These are phyloP conservation scores for Phyllosticta citribraziliensis DNA, from an alignment of 2,329 filamentous ascomycete genomes.

Conservation along the genomic window DNA sequence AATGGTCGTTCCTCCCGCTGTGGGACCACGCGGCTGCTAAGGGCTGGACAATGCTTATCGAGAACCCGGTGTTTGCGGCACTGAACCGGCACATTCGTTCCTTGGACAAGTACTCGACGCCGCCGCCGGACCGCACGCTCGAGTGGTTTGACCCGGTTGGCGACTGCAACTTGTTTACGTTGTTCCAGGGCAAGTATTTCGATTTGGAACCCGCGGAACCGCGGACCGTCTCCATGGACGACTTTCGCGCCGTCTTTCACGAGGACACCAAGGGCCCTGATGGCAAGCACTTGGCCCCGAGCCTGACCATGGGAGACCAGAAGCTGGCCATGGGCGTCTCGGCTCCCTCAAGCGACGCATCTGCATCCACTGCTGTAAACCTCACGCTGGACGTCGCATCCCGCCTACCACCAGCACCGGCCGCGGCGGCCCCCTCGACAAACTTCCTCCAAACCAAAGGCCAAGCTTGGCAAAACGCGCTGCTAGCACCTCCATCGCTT, in stretches of 20 bases:
- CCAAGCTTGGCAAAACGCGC: slow-evolving; percentile 32
- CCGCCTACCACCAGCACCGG: neutral
- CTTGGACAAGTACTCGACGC: slow-evolving; percentile 33
- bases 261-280: slow-evolving; percentile 14
- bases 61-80: slow-evolving; percentile 32
- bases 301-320: slow-evolving; percentile 23
- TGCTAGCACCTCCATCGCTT: slow-evolving; percentile 18
- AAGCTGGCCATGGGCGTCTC: neutral
- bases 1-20: slow-evolving; percentile 37
- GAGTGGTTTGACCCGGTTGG: slow-evolving; percentile 32
- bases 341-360: neutral
- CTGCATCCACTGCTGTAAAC: neutral
- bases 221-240: slow-evolving; percentile 25
- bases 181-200: slow-evolving; percentile 38
- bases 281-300: slow-evolving; percentile 14
- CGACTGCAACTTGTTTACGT: slow-evolving; percentile 34
- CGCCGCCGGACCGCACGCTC: slow-evolving; percentile 28
- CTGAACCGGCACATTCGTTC: slow-evolving; percentile 35
- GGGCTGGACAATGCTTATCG: slow-evolving; percentile 27
- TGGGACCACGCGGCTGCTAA: slow-evolving; percentile 30
- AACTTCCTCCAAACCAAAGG: slow-evolving; percentile 40
- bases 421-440: slow-evolving; percentile 14
- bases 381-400: neutral
- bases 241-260: slow-evolving; percentile 30
- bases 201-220: slow-evolving; percentile 33